These are phyloP conservation scores for Amanita fuliginea DNA, from an alignment of 768 basidiomycete species.

Conservation along the genomic window DNA sequence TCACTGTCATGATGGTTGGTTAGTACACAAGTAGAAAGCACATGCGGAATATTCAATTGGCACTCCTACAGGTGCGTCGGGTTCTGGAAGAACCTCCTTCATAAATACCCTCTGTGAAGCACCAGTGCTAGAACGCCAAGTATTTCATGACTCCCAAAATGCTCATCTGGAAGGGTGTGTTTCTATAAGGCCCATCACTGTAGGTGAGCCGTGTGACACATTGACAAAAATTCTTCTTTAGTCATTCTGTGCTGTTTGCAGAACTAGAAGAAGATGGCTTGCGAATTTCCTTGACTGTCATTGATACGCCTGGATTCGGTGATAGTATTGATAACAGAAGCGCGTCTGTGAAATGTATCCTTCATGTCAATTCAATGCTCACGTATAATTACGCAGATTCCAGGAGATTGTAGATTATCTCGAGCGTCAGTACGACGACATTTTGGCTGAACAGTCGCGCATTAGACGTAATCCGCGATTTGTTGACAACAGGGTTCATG, in stretches of 20 bases:
- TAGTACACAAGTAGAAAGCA: conserved; percentile 17
- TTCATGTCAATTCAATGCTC: conserved; percentile 4
- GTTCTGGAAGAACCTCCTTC: conserved; percentile 82
- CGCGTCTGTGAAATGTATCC: conserved; percentile 38
- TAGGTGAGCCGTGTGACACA: conserved; percentile 38
- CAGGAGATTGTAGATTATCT: conserved; percentile 81
- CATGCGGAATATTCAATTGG: not conserved
- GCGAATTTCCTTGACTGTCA: conserved; percentile 80
- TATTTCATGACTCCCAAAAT: conserved; percentile 47
- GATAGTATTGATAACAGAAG: conserved; percentile 86
- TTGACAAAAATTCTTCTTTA: not conserved
- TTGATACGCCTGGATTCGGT: conserved; percentile 90
- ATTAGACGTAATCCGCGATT: conserved; percentile 92
- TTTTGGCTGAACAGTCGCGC: conserved; percentile 76
- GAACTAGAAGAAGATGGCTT: conserved; percentile 91
- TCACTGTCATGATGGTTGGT: conserved; percentile 89
- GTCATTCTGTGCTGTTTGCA: conserved; percentile 14
- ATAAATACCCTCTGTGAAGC: conserved; percentile 88
- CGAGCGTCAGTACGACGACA: conserved; percentile 89
- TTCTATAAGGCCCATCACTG: conserved; percentile 71
- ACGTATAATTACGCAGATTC: conserved; percentile 38
- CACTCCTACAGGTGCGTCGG: conserved; percentile 58
- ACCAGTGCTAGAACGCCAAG: conserved; percentile 62
- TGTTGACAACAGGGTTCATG: conserved; percentile 83
- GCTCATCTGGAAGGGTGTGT: conserved; percentile 74